phyloP scores from a whole-genome alignment of 169 alveolate genomes.

The Gregarina niphandrodes region DNA sequence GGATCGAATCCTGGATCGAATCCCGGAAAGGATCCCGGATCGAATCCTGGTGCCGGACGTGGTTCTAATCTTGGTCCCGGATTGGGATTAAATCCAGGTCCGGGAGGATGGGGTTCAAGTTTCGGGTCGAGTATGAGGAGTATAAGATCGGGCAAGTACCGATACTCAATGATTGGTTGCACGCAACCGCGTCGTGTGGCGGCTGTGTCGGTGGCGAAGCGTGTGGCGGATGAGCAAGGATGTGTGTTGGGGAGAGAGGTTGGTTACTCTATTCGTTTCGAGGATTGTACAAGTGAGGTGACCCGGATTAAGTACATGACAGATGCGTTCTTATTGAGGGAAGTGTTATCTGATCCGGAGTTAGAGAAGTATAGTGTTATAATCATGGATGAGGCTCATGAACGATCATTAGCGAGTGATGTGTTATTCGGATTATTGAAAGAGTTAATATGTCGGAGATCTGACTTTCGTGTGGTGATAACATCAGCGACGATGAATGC shows the following conservation, averaged over 20 bases:
- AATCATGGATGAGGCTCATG: conserved; percentile 99
- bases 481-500: conserved; percentile 99
- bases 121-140: conserved; percentile 91
- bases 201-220: conserved; percentile 97
- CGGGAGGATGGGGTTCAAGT: neutral
- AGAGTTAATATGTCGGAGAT: conserved; percentile 69
- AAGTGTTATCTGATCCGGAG: conserved; percentile 86
- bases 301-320: conserved; percentile 97
- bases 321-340: conserved; percentile 96
- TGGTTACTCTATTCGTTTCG: conserved; percentile 96
- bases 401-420: conserved; percentile 94
- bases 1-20: conserved; percentile 55
- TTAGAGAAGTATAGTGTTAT: conserved; percentile 79
- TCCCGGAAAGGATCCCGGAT: conserved; percentile 69
- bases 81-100: conserved; percentile 58
- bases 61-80: conserved; percentile 50
- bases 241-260: conserved; percentile 76
- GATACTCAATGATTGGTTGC: conserved; percentile 84
- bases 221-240: conserved; percentile 95
- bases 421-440: conserved; percentile 92
- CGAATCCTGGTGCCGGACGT: conserved; percentile 30
- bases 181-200: conserved; percentile 99
- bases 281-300: conserved; percentile 73
- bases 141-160: conserved; percentile 94
- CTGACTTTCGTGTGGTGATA: conserved; percentile 84